Evolutionary conservation across 2,329 filamentous ascomycete genomes (phyloP).

Genomic region (Colletotrichum sidae): DNA sequence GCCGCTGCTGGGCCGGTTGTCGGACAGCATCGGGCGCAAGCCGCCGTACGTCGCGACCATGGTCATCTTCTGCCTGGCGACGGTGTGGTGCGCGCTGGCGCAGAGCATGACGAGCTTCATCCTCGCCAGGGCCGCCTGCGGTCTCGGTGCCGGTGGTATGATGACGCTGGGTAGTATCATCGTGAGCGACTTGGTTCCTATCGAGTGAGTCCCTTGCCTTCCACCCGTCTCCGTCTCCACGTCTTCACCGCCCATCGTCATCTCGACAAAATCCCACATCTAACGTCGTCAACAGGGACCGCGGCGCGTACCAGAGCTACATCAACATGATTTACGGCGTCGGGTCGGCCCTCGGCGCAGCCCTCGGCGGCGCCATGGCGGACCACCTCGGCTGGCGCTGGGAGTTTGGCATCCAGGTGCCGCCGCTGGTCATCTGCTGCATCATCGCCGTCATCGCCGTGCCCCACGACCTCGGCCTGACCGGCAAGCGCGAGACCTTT

Average conservation of each 20-base stretch:
- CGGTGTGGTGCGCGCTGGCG: conserved; percentile 76
- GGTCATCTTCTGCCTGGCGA: conserved; percentile 72
- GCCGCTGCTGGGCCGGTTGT: conserved; percentile 79
- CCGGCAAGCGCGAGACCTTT: conserved; percentile 56
- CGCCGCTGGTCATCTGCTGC: conserved; percentile 60
- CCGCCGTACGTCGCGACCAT: conserved; percentile 73
- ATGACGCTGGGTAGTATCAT: conserved; percentile 78
- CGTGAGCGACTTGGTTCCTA: conserved; percentile 79
- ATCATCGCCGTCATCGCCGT: conserved; percentile 59
- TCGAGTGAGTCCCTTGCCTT: conserved; percentile 62
- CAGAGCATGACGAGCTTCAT: conserved; percentile 77
- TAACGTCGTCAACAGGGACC: conserved; percentile 43
- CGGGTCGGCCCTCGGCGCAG: conserved; percentile 71
- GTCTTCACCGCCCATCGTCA: too few relatives aligned
- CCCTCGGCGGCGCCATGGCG: conserved; percentile 76
- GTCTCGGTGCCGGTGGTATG: conserved; percentile 78
- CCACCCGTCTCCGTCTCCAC: neutral
- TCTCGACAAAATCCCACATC: neutral
- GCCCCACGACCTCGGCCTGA: conserved; percentile 64
- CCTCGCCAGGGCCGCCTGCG: conserved; percentile 75
- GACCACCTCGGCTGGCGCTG: conserved; percentile 79
- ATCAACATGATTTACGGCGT: conserved; percentile 74
- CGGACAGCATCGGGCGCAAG: conserved; percentile 79
- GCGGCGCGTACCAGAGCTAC: conserved; percentile 80
- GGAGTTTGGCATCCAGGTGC: conserved; percentile 75